A percentile compares a stretch with the other conserved stretches of the same genome.
phyloP scores from a whole-genome alignment of 2,329 filamentous ascomycete genomes.

The Geosmithia putterillii region DNA sequence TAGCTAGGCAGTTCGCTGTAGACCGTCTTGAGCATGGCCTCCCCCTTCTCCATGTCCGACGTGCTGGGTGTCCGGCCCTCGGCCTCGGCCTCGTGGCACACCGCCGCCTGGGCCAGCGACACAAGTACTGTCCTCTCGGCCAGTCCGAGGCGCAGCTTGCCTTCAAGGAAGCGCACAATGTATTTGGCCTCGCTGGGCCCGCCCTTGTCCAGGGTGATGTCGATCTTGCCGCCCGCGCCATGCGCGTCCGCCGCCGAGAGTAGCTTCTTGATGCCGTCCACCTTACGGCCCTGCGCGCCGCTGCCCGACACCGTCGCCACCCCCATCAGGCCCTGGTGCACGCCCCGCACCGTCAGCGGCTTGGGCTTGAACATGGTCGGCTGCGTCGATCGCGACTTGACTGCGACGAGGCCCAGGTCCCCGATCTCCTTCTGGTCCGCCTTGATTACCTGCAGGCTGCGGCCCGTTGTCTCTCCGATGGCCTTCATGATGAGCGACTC shows the following conservation, averaged over 20 bases:
- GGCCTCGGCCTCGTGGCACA: conserved; percentile 66
- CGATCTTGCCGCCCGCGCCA: conserved; percentile 62
- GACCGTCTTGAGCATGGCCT: conserved; percentile 77
- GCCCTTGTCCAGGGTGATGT: conserved; percentile 86
- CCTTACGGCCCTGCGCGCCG: conserved; percentile 81
- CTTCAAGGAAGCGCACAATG: conserved; percentile 84
- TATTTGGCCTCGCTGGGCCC: conserved; percentile 92
- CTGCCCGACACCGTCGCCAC: conserved; percentile 82
- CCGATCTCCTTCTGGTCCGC: conserved; percentile 93
- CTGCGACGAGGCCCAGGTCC: conserved; percentile 84
- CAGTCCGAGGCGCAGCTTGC: conserved; percentile 81
- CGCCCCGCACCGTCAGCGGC: conserved; percentile 70
- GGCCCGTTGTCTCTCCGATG: conserved; percentile 86
- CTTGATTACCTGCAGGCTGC: conserved; percentile 82
- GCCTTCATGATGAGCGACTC: conserved; percentile 99
- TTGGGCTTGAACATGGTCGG: conserved; percentile 98
- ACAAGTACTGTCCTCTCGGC: conserved; percentile 89
- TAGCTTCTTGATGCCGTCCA: conserved; percentile 91
- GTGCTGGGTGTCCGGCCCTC: conserved; percentile 61
- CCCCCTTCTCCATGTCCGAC: conserved; percentile 69
- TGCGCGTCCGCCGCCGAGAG: conserved; percentile 79
- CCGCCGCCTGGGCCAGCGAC: conserved; percentile 77
- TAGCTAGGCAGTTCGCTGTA: conserved; percentile 93
- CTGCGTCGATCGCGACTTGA: conserved; percentile 90
- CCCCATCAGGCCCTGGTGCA: conserved; percentile 76